These are phyloP conservation scores for Ascochyta rabiei DNA, from an alignment of 2,329 filamentous ascomycete genomes.

Conservation along the genomic window DNA sequence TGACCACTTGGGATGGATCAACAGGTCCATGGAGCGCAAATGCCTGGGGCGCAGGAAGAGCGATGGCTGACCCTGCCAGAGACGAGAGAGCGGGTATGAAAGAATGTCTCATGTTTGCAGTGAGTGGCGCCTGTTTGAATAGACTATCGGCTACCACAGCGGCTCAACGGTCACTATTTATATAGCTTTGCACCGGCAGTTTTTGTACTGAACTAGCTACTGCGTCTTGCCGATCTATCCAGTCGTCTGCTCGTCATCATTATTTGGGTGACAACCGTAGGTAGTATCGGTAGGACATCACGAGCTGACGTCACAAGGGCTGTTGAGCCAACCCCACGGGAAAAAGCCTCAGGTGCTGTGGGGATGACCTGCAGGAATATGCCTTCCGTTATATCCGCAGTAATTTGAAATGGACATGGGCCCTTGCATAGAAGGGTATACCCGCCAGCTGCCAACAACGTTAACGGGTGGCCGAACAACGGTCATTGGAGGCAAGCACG, in stretches of 20 bases:
- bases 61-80: slow-evolving; percentile 9
- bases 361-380: background rate
- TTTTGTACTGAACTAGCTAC: background rate
- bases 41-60: slow-evolving; percentile 16
- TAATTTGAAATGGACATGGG: background rate
- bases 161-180: background rate
- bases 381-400: background rate
- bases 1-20: slow-evolving; percentile 12
- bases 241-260: background rate
- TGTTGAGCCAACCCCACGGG: background rate
- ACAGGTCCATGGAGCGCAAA: slow-evolving; percentile 9
- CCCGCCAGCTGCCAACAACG: slow-evolving; percentile 5
- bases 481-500: slow-evolving; percentile 1
- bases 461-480: slow-evolving; percentile 1
- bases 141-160: background rate
- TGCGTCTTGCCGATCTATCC: background rate
- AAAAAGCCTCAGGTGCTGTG: background rate
- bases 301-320: slow-evolving; percentile 2
- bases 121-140: background rate
- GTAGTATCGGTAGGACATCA: background rate
- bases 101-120: slow-evolving; percentile 9
- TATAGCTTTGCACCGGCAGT: background rate
- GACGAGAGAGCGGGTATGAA: slow-evolving; percentile 5
- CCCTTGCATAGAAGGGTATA: slow-evolving; percentile 7
- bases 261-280: background rate